A percentile compares a stretch with the other conserved stretches of the same genome.
Evolutionary conservation across 2,329 filamentous ascomycete species (phyloP).

Genomic region (Arthrobotrys sphaeroides): DNA sequence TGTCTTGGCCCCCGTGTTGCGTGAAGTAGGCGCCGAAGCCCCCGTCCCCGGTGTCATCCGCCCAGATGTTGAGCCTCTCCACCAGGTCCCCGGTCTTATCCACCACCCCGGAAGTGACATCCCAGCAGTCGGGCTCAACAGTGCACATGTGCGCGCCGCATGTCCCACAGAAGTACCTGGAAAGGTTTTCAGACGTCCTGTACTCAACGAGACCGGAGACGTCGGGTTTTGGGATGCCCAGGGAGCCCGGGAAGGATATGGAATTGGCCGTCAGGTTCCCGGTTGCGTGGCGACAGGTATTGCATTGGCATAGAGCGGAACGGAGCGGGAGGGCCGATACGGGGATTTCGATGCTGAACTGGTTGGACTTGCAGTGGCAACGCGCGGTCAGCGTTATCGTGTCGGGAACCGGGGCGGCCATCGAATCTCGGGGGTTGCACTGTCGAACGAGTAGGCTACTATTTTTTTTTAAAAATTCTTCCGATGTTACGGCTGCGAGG

Average conservation of each 20-base stretch:
- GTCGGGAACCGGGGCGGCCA: conserved; percentile 6
- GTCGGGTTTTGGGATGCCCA: conserved; percentile 20
- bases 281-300: conserved; percentile 32
- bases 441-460: background rate
- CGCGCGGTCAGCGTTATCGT: conserved; percentile 20
- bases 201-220: conserved; percentile 25
- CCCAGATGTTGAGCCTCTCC: conserved; percentile 22
- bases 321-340: conserved; percentile 36
- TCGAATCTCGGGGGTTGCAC: background rate
- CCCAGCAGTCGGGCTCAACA: conserved; percentile 33
- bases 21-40: conserved; percentile 18
- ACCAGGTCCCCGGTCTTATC: conserved; percentile 17
- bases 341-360: conserved; percentile 18
- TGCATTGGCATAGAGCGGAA: conserved; percentile 36
- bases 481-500: background rate
- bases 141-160: conserved; percentile 35
- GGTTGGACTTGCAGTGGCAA: conserved; percentile 50
- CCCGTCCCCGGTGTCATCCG: conserved; percentile 35
- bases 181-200: conserved; percentile 14
- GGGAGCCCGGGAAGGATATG: conserved; percentile 5
- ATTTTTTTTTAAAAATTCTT: no score
- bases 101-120: conserved; percentile 16
- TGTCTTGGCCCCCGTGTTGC: conserved; percentile 2
- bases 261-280: conserved; percentile 10
- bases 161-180: conserved; percentile 37